These are phyloP conservation scores for Haplosporangium sp. DNA, from an alignment of 371 early-diverging fungal species.

Conservation along the genomic window DNA sequence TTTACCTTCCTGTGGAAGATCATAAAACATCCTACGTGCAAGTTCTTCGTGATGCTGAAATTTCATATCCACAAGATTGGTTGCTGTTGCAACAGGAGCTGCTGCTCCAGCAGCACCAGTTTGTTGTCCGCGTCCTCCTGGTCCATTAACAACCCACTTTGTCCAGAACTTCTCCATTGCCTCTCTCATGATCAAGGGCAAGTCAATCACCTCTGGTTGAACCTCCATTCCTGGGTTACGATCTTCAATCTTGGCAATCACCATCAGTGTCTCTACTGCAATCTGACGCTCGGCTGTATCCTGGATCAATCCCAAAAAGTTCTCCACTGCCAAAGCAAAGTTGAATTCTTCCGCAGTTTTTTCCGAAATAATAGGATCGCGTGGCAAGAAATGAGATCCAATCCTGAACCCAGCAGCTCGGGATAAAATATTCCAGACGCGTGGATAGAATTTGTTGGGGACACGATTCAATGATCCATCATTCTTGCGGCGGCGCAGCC, in stretches of 20 bases:
- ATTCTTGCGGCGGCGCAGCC: constrained; percentile 84
- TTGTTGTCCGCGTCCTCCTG: constrained; percentile 26
- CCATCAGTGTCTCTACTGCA: constrained; percentile 78
- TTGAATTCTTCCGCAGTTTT: constrained; percentile 89
- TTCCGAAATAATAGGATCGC: constrained; percentile 89
- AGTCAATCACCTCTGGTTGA: constrained; percentile 64
- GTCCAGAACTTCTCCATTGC: constrained; percentile 83
- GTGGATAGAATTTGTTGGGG: constrained; percentile 83
- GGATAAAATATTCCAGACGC: constrained; percentile 80
- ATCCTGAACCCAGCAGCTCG: constrained; percentile 69
- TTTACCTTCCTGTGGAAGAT: constrained; percentile 76
- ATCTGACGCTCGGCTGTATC: constrained; percentile 92
- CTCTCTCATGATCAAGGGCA: constrained; percentile 71
- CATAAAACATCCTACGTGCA: constrained; percentile 83
- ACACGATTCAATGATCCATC: constrained; percentile 90
- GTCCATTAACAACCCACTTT: constrained; percentile 67
- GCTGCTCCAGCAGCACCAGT: neutral
- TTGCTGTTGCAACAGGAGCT: neutral
- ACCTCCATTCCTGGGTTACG: constrained; percentile 72
- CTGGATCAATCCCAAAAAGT: constrained; percentile 71
- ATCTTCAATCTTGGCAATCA: constrained; percentile 75
- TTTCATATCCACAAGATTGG: constrained; percentile 34
- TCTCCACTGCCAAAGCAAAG: constrained; percentile 83
- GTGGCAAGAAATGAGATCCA: constrained; percentile 68
- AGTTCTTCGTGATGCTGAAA: constrained; percentile 74